Evolutionary conservation across 305 asterid species (phyloP).

Genomic region (Stenogyne calaminthoides): DNA sequence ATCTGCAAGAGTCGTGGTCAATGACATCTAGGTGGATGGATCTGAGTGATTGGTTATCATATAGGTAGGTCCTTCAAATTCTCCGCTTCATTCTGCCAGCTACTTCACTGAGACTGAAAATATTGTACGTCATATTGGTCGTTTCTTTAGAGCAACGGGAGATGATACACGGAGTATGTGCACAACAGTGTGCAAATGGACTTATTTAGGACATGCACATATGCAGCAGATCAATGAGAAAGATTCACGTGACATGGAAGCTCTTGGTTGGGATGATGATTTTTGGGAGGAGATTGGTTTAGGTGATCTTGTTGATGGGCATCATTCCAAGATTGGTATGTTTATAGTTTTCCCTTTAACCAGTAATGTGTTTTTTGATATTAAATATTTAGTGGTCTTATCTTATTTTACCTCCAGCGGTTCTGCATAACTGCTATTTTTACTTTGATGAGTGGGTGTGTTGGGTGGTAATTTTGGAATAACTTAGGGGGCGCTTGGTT

Average conservation of each 20-base stretch:
- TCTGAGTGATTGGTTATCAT: constrained; percentile 97
- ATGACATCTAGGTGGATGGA: constrained; percentile 97
- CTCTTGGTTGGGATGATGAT: constrained; percentile 99
- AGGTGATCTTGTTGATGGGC: constrained; percentile 91
- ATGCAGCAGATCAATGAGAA: constrained; percentile 78
- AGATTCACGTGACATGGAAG: constrained; percentile 81
- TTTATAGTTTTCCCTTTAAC: constrained; percentile 22
- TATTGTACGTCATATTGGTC: constrained; percentile 13
- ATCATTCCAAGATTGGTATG: constrained; percentile 95
- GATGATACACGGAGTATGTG: constrained; percentile 98
- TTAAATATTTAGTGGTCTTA: constrained; percentile 22
- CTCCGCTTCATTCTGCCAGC: constrained; percentile 7
- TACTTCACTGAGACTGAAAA: constrained; percentile 10
- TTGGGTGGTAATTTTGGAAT: not conserved
- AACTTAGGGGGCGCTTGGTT: not conserved
- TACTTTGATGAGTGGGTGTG: not conserved
- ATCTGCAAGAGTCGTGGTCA: constrained; percentile 90
- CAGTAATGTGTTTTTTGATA: constrained; percentile 21
- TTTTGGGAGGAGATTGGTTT: constrained; percentile 98
- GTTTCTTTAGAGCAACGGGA: constrained; percentile 83
- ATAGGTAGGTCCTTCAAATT: constrained; percentile 51
- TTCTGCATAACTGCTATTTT: not conserved
- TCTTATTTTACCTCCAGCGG: not conserved
- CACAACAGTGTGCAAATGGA: constrained; percentile 99
- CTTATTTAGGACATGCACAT: constrained; percentile 98